Percentiles rank a stretch among this genome's conserved stretches.
phyloP scores from a whole-genome alignment of 257 asterid genomes.

The Verbena officinalis region DNA sequence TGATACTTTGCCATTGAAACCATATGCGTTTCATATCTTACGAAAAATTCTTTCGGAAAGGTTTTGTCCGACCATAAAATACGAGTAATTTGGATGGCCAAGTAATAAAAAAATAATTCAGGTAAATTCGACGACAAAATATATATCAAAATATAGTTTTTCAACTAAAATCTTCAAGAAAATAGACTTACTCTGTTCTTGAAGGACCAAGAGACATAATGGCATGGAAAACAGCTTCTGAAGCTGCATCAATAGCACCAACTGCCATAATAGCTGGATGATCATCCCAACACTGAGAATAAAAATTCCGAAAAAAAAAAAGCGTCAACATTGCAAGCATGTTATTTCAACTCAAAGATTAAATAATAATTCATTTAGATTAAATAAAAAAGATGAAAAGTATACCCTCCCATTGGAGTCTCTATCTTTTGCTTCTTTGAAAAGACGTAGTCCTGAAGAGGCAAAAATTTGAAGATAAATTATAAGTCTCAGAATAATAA shows the following conservation, averaged over 20 bases:
- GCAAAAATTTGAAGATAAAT: conserved; percentile 20
- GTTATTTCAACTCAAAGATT: conserved; percentile 8
- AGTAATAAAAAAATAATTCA: no score
- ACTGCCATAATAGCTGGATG: conserved; percentile 97
- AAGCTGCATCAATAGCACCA: conserved; percentile 72
- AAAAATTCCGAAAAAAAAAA: not conserved
- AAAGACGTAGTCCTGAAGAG: conserved; percentile 79
- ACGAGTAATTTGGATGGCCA: no score
- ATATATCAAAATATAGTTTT: no score
- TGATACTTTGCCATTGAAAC: no score
- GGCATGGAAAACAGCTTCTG: conserved; percentile 81
- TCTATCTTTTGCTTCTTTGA: conserved; percentile 81
- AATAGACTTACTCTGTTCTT: conserved; percentile 76
- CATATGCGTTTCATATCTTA: no score
- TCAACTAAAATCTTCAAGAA: no score
- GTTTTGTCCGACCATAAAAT: no score
- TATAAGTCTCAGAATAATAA: not conserved
- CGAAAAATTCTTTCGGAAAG: no score
- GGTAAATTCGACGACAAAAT: no score
- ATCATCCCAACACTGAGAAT: conserved; percentile 60
- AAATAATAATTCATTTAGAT: not conserved
- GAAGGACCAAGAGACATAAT: conserved; percentile 86
- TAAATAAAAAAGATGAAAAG: conserved; percentile 14
- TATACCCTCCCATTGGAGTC: conserved; percentile 66
- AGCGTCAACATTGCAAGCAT: not conserved